Evolutionary conservation across 352 stramenopile genomes (phyloP).

Genomic region (Globisporangium nagaii): DNA sequence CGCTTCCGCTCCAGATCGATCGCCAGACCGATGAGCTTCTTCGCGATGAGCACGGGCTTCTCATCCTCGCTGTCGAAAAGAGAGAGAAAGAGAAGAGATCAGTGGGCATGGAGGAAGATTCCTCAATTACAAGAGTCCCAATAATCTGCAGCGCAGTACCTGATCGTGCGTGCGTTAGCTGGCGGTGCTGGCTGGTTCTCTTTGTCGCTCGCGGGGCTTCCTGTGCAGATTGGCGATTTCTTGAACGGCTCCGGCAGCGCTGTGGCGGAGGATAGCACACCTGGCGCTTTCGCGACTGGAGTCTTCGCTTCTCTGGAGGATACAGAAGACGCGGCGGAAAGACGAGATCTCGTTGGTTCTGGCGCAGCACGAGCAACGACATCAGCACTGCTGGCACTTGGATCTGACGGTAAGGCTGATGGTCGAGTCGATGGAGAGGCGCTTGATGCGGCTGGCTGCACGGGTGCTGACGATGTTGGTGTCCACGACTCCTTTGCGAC

Average conservation of each 20-base stretch:
- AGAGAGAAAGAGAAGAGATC: background rate
- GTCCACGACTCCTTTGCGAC: too few species aligned
- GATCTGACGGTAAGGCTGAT: too few species aligned
- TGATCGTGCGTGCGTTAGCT: background rate
- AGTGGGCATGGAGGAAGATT: background rate
- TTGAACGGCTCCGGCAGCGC: background rate
- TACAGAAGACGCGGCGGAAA: background rate
- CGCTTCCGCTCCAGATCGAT: conserved; percentile 45
- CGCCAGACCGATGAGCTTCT: conserved; percentile 49
- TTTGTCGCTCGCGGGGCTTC: conserved; percentile 11
- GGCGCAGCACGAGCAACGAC: background rate
- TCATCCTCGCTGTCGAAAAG: conserved; percentile 14
- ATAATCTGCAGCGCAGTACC: conserved; percentile 1
- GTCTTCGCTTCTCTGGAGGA: background rate
- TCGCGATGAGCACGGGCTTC: conserved; percentile 33
- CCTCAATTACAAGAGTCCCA: background rate
- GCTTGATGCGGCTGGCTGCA: too few species aligned
- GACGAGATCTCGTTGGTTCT: background rate
- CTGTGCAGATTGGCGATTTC: background rate
- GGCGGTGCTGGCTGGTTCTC: conserved; percentile 6
- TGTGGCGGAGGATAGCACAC: background rate
- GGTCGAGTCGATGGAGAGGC: too few species aligned
- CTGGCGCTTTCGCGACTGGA: background rate
- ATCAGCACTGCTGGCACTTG: background rate
- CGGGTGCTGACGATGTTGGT: too few species aligned